These are phyloP conservation scores for Botrytis medusae DNA, from an alignment of 2,329 filamentous ascomycete species.

Conservation along the genomic window DNA sequence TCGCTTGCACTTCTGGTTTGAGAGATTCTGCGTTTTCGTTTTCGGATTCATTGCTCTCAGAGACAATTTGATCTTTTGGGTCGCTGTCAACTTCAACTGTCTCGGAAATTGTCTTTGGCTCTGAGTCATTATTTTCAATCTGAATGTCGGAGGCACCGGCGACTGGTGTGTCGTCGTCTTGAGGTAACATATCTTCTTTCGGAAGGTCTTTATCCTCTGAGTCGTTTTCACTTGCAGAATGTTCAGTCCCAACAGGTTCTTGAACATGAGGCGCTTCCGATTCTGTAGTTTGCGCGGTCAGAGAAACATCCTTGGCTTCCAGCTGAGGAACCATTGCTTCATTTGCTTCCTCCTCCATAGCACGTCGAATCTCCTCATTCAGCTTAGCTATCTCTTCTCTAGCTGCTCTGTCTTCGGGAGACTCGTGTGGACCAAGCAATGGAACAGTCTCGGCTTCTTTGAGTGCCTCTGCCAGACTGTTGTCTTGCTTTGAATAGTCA, in stretches of 20 bases:
- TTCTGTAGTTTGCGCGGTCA: too few species aligned
- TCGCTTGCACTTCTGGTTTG: background rate
- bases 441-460: background rate
- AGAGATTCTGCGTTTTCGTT: background rate
- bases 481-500: background rate
- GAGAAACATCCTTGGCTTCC: background rate
- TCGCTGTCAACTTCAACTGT: background rate
- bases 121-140: background rate
- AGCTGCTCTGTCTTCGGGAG: conserved; percentile 9
- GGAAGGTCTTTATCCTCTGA: background rate
- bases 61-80: background rate
- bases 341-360: conserved; percentile 16
- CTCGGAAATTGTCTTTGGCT: background rate
- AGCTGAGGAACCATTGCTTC: background rate
- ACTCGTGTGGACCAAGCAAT: background rate
- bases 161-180: background rate
- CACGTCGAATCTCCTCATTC: conserved; percentile 19
- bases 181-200: background rate
- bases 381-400: conserved; percentile 20
- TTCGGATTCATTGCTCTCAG: background rate
- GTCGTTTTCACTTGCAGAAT: background rate
- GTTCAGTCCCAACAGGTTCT: background rate
- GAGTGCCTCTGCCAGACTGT: background rate
- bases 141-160: background rate
- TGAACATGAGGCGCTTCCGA: background rate